Evolutionary conservation across 495 filamentous ascomycete genomes (phyloP).

Genomic region (Hypoxylon cercidicola): DNA sequence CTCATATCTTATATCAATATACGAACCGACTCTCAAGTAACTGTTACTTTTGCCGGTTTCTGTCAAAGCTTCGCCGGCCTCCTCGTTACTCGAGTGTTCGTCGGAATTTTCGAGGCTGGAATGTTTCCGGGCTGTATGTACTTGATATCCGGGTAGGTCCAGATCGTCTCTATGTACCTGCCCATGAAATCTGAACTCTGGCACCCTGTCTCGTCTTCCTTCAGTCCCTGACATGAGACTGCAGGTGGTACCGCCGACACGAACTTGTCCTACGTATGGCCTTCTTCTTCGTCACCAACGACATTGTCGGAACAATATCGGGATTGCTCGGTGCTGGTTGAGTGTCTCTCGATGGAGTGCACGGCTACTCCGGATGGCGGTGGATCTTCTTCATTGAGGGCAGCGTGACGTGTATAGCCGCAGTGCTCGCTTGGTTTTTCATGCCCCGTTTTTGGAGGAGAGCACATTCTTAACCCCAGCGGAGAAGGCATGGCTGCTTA

Average conservation of each 20-base stretch:
- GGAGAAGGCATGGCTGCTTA: constrained; percentile 74
- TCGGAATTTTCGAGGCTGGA: constrained; percentile 83
- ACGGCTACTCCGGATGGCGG: constrained; percentile 72
- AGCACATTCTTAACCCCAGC: constrained; percentile 74
- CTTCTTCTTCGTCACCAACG: constrained; percentile 86
- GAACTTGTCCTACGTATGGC: constrained; percentile 74
- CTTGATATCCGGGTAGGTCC: constrained; percentile 52
- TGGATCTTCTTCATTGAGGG: constrained; percentile 85
- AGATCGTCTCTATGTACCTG: no score
- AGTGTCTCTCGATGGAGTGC: constrained; percentile 70
- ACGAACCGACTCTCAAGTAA: constrained; percentile 57
- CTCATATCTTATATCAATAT: constrained; percentile 65
- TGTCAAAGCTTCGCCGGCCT: constrained; percentile 76
- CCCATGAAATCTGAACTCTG: no score
- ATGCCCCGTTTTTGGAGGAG: constrained; percentile 81
- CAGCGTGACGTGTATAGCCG: constrained; percentile 72
- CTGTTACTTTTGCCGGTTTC: constrained; percentile 70
- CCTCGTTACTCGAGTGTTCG: constrained; percentile 74
- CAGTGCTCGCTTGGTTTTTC: constrained; percentile 72
- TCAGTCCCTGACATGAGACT: constrained; percentile 60
- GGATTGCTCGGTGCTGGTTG: constrained; percentile 78
- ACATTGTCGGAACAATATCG: constrained; percentile 81
- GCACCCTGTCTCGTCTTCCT: no score
- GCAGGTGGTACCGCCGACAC: constrained; percentile 73
- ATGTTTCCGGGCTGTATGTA: constrained; percentile 84